Base-by-base conservation (phyloP, 2,329 filamentous ascomycete genomes). In the Microdochium nivale region DNA sequence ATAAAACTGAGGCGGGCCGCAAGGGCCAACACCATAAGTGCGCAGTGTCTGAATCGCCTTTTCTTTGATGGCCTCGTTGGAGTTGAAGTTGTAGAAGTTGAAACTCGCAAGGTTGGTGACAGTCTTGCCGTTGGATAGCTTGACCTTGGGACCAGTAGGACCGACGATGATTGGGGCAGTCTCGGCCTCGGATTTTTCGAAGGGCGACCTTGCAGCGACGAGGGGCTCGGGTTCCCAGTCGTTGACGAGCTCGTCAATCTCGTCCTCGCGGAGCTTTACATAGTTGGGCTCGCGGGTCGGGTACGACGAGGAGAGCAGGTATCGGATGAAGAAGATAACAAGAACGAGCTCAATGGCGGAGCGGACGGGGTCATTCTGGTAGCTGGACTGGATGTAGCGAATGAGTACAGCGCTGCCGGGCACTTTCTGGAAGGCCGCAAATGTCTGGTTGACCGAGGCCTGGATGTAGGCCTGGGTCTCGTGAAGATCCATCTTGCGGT, bases 61-160 rank as follows among this genome's bases (percentile, higher is more conserved):
- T 60, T 96, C 90, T 65, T 95, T 96, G 62, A 99, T 84, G 33
- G 85, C 81, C 55, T 97, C 92, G 66, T 96, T 96, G 50, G 83
- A 83, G 57, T 95, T 89, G 69, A 99, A 90, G 73, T 99, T 97
- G 77, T 95, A 97, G 70, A 94, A 96, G 69, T 99, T 99, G 73
- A 90, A 94, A 1, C 89, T 95, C 35, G 90, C 92, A 57, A 99
- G 84, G 66, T 99, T 99, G 52, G 81, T 90, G 24, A 96, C 94
- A 19, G 88, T 95, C 58, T 89, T 87, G 61, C 94, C 94, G 68
- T 86, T 96, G 48, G 84, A 77, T 51, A 99, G 81, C 68, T 94
- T 96, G 49, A 87, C 85, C 68, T 94, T 95, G 47, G 94, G 91
- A 10, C 90, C 91, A 1, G 90, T 91, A 4, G 92, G 87, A 49